Percentiles rank a stretch among this genome's conserved stretches.
Conservation (phyloP, 2,329 filamentous ascomycete genomes). For the Saccharata proteae region DNA sequence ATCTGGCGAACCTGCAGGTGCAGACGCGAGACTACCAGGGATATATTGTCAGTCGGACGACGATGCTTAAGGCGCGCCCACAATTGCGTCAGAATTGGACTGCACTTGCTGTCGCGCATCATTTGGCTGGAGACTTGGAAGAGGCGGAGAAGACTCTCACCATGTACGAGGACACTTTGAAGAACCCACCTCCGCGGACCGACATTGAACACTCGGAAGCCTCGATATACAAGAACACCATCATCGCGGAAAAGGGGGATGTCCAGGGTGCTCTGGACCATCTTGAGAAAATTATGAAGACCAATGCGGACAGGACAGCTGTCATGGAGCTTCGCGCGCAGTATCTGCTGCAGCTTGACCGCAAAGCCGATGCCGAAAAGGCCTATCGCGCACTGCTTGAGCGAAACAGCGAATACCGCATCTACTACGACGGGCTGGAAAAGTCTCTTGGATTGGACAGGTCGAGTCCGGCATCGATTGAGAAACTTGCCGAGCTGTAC, state of each 20-base stretch:
- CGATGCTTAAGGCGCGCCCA: constrained; percentile 78
- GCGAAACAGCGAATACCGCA: constrained; percentile 75
- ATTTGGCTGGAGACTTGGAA: constrained; percentile 71
- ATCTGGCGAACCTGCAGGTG: constrained; percentile 82
- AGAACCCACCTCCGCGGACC: constrained; percentile 59
- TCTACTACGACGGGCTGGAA: constrained; percentile 72
- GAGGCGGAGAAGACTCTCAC: constrained; percentile 85
- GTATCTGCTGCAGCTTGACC: constrained; percentile 67
- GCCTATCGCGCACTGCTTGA: constrained; percentile 73
- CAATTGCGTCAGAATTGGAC: constrained; percentile 90
- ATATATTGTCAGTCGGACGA: constrained; percentile 77
- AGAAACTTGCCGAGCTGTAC: constrained; percentile 65
- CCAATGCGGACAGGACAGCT: constrained; percentile 70
- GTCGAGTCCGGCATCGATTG: constrained; percentile 50
- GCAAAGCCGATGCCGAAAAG: constrained; percentile 66
- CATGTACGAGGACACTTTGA: constrained; percentile 88
- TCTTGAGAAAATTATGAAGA: constrained; percentile 63
- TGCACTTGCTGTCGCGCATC: constrained; percentile 85
- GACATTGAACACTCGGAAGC: constrained; percentile 94
- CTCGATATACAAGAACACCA: constrained; percentile 83
- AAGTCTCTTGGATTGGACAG: constrained; percentile 52
- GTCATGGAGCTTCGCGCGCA: constrained; percentile 77
- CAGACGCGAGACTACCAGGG: constrained; percentile 95
- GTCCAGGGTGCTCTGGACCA: constrained; percentile 75
- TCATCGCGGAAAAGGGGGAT: constrained; percentile 86